Evolutionary conservation across 768 basidiomycete species (phyloP).

Genomic region (Tulasnella calospora): DNA sequence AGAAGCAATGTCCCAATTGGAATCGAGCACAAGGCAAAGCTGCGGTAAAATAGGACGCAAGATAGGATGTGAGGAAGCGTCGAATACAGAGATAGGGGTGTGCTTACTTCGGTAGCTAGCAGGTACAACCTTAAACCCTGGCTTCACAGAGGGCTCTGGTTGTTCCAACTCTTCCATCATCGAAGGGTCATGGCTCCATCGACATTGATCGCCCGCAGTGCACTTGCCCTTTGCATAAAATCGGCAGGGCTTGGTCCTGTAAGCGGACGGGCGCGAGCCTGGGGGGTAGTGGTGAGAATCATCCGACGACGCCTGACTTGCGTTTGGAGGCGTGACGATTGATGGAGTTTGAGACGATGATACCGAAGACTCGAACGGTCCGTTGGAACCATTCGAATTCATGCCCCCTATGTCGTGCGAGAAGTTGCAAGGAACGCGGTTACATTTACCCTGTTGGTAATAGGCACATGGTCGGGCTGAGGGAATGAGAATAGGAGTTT

Average conservation of each 20-base stretch:
- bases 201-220: conserved; percentile 20
- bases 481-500: background rate
- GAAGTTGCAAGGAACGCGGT: conserved; percentile 20
- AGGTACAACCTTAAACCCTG: conserved; percentile 22
- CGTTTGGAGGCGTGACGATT: conserved; percentile 3
- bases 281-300: background rate
- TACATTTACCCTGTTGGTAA: conserved; percentile 25
- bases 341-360: conserved; percentile 16
- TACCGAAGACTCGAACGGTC: background rate
- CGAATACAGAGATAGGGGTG: background rate
- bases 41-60: background rate
- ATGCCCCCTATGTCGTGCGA: conserved; percentile 14
- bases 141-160: background rate
- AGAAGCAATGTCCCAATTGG: conserved; percentile 18
- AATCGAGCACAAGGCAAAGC: conserved; percentile 22
- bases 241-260: conserved; percentile 22
- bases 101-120: conserved; percentile 21
- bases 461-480: conserved; percentile 23
- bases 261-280: conserved; percentile 3
- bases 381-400: background rate
- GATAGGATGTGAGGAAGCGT: conserved; percentile 2
- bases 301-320: conserved; percentile 12
- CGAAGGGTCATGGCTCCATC: conserved; percentile 22
- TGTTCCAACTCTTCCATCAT: background rate
- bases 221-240: conserved; percentile 24